A percentile compares a stretch with the other conserved stretches of the same genome.
phyloP scores from a whole-genome alignment of 1,284 basidiomycete species.

The Cronartium ribicola region DNA sequence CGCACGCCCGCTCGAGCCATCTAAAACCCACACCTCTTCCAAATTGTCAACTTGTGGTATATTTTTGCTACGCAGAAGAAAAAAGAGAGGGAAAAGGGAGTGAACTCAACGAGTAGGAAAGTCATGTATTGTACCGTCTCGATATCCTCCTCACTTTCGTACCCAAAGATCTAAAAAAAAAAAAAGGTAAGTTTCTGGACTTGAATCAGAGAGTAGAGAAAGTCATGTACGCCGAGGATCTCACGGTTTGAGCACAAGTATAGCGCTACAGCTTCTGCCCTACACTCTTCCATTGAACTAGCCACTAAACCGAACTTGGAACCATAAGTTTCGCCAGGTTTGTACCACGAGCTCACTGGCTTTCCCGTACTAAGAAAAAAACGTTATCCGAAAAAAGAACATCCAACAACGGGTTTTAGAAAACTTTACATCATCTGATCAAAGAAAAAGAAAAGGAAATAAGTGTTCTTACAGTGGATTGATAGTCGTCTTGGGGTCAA shows the following conservation, averaged over 20 bases:
- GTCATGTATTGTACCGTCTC: slow-evolving; percentile 73
- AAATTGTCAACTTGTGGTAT: neutral
- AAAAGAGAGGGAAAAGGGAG: neutral
- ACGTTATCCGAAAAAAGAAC: neutral
- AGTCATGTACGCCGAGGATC: slow-evolving; percentile 10
- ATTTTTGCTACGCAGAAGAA: neutral
- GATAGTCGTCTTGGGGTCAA: slow-evolving; percentile 28
- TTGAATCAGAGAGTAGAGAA: slow-evolving; percentile 46
- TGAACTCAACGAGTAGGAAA: slow-evolving; percentile 70
- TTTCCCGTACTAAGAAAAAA: slow-evolving; percentile 77
- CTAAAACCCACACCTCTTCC: neutral
- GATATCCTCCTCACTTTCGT: slow-evolving; percentile 63
- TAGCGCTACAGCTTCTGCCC: slow-evolving; percentile 73
- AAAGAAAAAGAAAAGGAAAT: neutral
- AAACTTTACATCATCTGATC: too few species aligned
- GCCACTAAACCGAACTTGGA: slow-evolving; percentile 75
- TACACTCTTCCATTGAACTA: slow-evolving; percentile 80
- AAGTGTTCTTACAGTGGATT: slow-evolving; percentile 26
- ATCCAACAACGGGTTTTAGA: neutral
- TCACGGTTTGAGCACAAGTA: slow-evolving; percentile 56
- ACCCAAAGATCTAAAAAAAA: slow-evolving; percentile 54
- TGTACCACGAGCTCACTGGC: slow-evolving; percentile 74
- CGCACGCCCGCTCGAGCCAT: slow-evolving; percentile 49
- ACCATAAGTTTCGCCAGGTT: slow-evolving; percentile 70
- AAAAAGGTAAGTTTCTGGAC: neutral